These are phyloP conservation scores for Amauroascus verrucosus DNA, from an alignment of 2,329 filamentous ascomycete genomes.

Conservation along the genomic window DNA sequence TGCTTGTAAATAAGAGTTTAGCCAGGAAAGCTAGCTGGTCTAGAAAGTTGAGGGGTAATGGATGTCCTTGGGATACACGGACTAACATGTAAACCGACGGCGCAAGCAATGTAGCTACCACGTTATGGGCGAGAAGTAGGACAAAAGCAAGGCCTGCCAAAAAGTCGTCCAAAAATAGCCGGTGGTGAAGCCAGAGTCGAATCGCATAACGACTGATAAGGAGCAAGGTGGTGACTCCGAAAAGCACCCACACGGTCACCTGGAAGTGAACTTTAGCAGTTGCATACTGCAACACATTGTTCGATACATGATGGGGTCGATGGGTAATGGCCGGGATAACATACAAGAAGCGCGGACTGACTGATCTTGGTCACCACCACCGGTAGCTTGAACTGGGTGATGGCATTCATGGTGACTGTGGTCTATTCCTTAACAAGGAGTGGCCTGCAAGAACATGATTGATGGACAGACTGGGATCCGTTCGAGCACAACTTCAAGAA, in stretches of 20 bases:
- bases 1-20: constrained; percentile 4
- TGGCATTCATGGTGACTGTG: background rate
- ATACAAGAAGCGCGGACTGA: background rate
- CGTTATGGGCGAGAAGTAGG: constrained; percentile 12
- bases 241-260: constrained; percentile 10
- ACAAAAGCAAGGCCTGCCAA: constrained; percentile 8
- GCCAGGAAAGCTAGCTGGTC: background rate
- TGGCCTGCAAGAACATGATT: background rate
- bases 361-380: background rate
- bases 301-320: background rate
- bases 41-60: background rate
- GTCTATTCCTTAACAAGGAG: background rate
- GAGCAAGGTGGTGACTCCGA: constrained; percentile 9
- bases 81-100: constrained; percentile 8
- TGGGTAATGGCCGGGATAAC: background rate
- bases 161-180: constrained; percentile 14
- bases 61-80: background rate
- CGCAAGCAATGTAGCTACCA: constrained; percentile 6
- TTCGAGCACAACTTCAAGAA: background rate
- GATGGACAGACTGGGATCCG: background rate
- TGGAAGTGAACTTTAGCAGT: background rate
- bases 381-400: background rate
- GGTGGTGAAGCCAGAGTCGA: constrained; percentile 8
- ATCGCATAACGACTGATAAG: constrained; percentile 11
- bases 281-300: background rate